Percentiles rank a stretch among this genome's conserved stretches.
Conservation (phyloP, 1,139 yeast species). For the Saccharomyces uvarum region DNA sequence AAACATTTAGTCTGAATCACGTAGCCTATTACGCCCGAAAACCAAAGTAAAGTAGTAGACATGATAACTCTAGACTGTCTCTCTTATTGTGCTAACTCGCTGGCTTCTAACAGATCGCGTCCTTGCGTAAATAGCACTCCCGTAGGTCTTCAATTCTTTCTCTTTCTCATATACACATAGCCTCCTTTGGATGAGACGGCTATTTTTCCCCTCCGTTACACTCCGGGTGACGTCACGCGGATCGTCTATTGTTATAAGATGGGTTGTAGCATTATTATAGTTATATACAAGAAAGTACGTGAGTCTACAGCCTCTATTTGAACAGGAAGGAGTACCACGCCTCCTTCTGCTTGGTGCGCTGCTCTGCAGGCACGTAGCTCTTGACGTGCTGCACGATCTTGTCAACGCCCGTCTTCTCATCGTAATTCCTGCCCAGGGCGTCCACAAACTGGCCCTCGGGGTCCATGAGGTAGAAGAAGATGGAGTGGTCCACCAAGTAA, state of each 20-base stretch:
- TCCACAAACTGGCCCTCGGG: constrained; percentile 93
- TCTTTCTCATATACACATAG: not conserved
- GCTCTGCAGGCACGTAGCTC: constrained; percentile 63
- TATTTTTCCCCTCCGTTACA: not conserved
- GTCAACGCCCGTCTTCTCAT: constrained; percentile 66
- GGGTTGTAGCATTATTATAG: not conserved
- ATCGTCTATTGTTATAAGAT: not conserved
- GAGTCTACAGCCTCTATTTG: constrained; percentile 16
- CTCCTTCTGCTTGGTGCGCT: constrained; percentile 51
- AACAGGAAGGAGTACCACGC: constrained; percentile 50
- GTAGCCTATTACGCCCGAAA: constrained; percentile 10
- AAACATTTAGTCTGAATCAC: constrained; percentile 10
- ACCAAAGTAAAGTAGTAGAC: constrained; percentile 7
- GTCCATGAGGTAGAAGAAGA: constrained; percentile 94
- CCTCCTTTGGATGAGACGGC: not conserved
- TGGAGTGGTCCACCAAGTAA: constrained; percentile 92
- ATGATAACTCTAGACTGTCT: not conserved
- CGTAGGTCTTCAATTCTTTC: not conserved
- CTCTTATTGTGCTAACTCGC: not conserved
- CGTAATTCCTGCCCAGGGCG: constrained; percentile 87
- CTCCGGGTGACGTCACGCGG: not conserved
- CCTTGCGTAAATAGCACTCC: not conserved
- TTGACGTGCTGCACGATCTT: constrained; percentile 70
- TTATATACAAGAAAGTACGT: not conserved
- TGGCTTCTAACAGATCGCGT: not conserved